Base-by-base conservation (phyloP, 306 rosid species). In the Cicer arietinum region DNA sequence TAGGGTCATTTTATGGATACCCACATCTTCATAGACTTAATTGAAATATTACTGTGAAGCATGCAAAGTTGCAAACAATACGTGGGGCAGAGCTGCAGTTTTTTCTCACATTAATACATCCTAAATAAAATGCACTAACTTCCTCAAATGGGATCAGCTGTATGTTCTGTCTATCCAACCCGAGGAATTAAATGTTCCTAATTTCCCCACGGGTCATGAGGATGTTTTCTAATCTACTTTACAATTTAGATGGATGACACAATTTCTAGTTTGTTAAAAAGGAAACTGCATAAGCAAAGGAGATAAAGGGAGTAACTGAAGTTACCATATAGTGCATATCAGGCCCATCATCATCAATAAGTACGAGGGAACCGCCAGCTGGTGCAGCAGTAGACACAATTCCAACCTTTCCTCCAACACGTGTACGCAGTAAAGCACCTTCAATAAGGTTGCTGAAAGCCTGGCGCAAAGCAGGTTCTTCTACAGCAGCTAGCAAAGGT, bases 291-390 rank as follows among this genome's bases (percentile, higher is more conserved):
- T 47, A 10, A 53, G 64, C 56, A 67, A 6, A 73, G 67, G 20
- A 67, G 42, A 62, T 71, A 81, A 44, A 16, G 65, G 61, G 77
- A 79, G 69, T 47, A 11, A 59, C 61, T 70, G 60, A 58, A 59
- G 14, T 85, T 88, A 92, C 98, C 98, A 91, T 94, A 68, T 90
- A 94, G 84, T 91, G 98, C 97, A 94, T 94, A 77, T 94, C 98
- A 58, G 96, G 98, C 73, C 98, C 98, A 78, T 90, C 96, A 40
- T 94, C 98, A 77, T 94, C 97, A 76, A 94, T 87, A 69, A 87
- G 80, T 48, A 94, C 91, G 76, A 94, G 96, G 67, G 85, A 80
- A 68, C 96, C 98, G 12, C 98, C 97, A 41, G 98, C 97, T 12
- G 98, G 98, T 76, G 98, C 97, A 77, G 69, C 79, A 47, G 84